Evolutionary conservation across 2,329 filamentous ascomycete genomes (phyloP).

Genomic region (Aspergillus arachidicola): DNA sequence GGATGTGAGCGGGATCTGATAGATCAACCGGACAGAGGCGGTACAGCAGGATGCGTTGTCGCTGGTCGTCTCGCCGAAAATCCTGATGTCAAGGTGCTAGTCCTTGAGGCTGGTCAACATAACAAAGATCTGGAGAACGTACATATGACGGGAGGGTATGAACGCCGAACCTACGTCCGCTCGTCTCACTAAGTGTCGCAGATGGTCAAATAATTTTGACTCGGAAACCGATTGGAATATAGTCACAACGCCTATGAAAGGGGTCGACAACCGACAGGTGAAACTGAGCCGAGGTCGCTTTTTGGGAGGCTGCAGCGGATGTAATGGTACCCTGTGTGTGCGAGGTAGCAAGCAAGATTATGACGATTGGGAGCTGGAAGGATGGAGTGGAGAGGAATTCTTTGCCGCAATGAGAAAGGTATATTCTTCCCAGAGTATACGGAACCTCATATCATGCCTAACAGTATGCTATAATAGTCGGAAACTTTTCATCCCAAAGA

Average conservation of each 20-base stretch:
- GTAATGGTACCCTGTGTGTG: conserved; percentile 49
- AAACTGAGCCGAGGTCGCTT: conserved; percentile 49
- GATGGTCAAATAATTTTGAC: conserved; percentile 48
- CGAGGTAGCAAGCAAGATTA: conserved; percentile 49
- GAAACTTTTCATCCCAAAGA: conserved; percentile 62
- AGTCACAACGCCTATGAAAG: conserved; percentile 42
- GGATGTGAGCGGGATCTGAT: not conserved
- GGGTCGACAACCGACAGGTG: conserved; percentile 44
- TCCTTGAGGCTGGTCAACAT: conserved; percentile 53
- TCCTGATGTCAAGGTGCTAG: conserved; percentile 42
- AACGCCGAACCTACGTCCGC: not conserved
- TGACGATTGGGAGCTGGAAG: conserved; percentile 58
- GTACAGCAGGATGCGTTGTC: conserved; percentile 53
- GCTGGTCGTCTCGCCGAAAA: conserved; percentile 53
- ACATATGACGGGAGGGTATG: conserved; percentile 48
- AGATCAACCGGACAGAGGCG: conserved; percentile 37
- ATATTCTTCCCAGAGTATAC: not conserved
- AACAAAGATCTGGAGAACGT: conserved; percentile 49
- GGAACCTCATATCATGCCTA: not conserved
- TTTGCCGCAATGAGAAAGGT: conserved; percentile 61
- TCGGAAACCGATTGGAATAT: conserved; percentile 51
- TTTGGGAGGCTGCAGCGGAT: conserved; percentile 46
- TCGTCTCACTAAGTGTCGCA: conserved; percentile 14
- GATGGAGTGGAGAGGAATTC: conserved; percentile 61
- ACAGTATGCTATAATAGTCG: conserved; percentile 37